Conservation (phyloP, 2,329 filamentous ascomycete species). For the Alternaria atra region DNA sequence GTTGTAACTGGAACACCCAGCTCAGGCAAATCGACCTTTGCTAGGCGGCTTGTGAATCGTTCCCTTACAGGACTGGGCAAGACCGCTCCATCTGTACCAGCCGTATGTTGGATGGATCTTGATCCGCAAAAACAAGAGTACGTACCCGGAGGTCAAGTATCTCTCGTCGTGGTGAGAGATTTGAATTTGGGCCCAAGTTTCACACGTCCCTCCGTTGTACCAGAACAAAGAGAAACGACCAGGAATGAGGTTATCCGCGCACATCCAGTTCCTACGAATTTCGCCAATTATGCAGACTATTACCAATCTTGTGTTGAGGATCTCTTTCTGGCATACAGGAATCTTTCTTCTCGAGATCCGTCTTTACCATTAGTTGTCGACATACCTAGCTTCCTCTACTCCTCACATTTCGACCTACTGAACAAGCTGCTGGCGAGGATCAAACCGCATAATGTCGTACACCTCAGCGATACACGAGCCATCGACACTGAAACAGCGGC, state of each 20-base stretch:
- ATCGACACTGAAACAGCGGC: constrained; percentile 66
- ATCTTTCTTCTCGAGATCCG: constrained; percentile 52
- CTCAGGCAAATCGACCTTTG: constrained; percentile 80
- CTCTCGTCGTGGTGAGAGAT: constrained; percentile 67
- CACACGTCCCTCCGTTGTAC: constrained; percentile 60
- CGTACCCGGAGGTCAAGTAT: constrained; percentile 73
- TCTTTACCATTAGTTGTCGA: constrained; percentile 73
- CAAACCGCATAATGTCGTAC: constrained; percentile 69
- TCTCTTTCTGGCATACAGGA: constrained; percentile 67
- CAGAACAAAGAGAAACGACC: constrained; percentile 29
- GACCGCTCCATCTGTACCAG: constrained; percentile 35
- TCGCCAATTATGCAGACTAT: constrained; percentile 71
- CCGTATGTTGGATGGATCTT: constrained; percentile 73
- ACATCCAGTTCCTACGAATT: constrained; percentile 72
- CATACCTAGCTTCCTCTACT: constrained; percentile 77
- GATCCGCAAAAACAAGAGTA: constrained; percentile 83
- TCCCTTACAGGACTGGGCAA: constrained; percentile 63
- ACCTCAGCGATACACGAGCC: constrained; percentile 61
- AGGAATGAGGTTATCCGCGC: constrained; percentile 62
- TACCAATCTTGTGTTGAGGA: constrained; percentile 72
- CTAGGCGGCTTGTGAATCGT: constrained; percentile 71
- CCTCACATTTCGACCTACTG: constrained; percentile 73
- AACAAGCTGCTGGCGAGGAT: constrained; percentile 64
- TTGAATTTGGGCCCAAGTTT: constrained; percentile 74
- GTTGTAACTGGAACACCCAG: constrained; percentile 76